phyloP scores from a whole-genome alignment of 495 filamentous ascomycete species.

The Hypomontagnella submonticulosa region DNA sequence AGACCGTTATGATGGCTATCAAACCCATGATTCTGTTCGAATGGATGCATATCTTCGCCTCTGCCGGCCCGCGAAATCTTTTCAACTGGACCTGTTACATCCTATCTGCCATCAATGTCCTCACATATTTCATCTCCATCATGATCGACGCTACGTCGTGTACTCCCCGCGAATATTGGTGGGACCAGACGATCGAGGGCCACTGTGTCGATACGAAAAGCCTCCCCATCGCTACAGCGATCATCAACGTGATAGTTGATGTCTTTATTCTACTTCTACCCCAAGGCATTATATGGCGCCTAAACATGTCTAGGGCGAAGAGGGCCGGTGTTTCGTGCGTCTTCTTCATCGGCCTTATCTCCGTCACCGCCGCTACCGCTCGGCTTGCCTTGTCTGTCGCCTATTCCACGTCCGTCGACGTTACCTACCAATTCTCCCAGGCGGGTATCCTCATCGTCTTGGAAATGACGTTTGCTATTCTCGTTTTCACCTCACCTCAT shows the following conservation, averaged over 20 bases:
- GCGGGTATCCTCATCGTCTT: neutral
- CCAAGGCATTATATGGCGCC: conserved; percentile 42
- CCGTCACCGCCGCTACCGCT: conserved; percentile 13
- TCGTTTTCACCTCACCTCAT: conserved; percentile 21
- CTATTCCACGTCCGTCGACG: conserved; percentile 19
- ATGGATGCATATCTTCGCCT: conserved; percentile 43
- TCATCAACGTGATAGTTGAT: conserved; percentile 24
- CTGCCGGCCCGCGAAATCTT: conserved; percentile 22
- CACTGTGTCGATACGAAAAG: conserved; percentile 18
- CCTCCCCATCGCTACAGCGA: conserved; percentile 22
- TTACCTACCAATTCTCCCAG: conserved; percentile 22
- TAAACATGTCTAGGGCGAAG: conserved; percentile 42
- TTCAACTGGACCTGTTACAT: conserved; percentile 28
- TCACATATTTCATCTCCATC: conserved; percentile 24
- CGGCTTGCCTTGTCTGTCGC: conserved; percentile 3
- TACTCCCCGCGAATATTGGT: conserved; percentile 33
- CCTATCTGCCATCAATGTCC: conserved; percentile 9
- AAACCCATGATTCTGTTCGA: conserved; percentile 44
- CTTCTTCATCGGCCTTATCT: conserved; percentile 39
- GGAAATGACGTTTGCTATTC: conserved; percentile 22
- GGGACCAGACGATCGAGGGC: conserved; percentile 33
- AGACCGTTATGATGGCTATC: conserved; percentile 32
- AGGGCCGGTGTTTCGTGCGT: conserved; percentile 42
- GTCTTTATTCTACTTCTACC: conserved; percentile 37
- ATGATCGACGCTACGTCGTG: conserved; percentile 22